phyloP scores from a whole-genome alignment of 2,329 filamentous ascomycete genomes.

The Hypocreales sp. region DNA sequence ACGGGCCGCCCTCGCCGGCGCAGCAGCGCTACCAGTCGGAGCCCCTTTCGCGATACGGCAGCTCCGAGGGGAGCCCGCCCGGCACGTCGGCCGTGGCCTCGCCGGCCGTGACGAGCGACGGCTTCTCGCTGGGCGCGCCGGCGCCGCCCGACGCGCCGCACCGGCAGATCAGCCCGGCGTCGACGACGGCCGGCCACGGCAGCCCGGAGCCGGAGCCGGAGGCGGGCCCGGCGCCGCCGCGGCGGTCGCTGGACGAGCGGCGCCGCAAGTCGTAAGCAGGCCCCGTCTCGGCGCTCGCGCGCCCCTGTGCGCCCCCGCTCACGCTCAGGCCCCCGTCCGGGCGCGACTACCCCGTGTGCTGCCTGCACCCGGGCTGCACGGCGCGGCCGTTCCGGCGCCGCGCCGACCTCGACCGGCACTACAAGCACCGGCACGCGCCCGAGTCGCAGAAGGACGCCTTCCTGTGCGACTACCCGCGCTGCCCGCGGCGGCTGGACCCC shows the following conservation, averaged over 20 bases:
- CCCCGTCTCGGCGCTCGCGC: not conserved
- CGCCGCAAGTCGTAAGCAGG: conserved; percentile 4
- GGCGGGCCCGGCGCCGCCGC: conserved; percentile 5
- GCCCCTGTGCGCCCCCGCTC: not conserved
- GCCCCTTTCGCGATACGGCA: conserved; percentile 11
- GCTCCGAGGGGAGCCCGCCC: conserved; percentile 15
- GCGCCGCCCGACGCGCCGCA: conserved; percentile 1
- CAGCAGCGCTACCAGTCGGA: conserved; percentile 9
- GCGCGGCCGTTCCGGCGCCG: conserved; percentile 31
- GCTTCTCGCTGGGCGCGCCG: conserved; percentile 6
- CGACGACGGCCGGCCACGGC: conserved; percentile 4
- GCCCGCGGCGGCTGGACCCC: conserved; percentile 25
- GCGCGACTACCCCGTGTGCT: conserved; percentile 20
- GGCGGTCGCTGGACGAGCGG: conserved; percentile 4
- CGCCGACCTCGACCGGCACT: conserved; percentile 39
- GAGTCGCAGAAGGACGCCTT: conserved; percentile 25
- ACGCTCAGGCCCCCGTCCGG: conserved; percentile 4
- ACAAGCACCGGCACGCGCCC: conserved; percentile 29
- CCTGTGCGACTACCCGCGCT: conserved; percentile 35
- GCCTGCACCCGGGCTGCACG: conserved; percentile 24
- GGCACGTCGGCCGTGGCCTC: conserved; percentile 12
- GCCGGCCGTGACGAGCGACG: conserved; percentile 7
- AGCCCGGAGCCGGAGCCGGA: conserved; percentile 7
- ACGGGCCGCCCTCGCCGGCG: conserved; percentile 1
- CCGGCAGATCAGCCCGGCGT: conserved; percentile 3